Evolutionary conservation across 208 protist species (phyloP), one percentile per base, ranked within the genome.

Genomic region (Leishmania amazonensis): DNA sequence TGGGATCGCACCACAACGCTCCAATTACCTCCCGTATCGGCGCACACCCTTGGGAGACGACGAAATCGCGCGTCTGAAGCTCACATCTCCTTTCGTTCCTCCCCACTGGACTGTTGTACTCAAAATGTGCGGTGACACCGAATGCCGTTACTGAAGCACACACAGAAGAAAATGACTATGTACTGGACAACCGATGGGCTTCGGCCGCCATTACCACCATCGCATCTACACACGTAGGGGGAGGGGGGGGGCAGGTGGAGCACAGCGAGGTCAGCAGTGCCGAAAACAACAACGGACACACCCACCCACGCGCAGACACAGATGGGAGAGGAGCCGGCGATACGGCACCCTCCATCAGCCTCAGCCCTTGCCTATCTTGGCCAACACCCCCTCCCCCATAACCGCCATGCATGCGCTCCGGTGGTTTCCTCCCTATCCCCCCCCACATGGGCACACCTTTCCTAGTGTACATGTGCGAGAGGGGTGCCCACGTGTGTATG

Each of bases 51-150:
- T 72, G 67, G 31, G 67, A 47, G 40, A 47, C 24, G 67, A n/a
- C 11, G 9, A 45, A 21, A 8, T 57, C n/a, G 71, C 47, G 17
- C n/a, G 24, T 31, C n/a, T 62, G 51, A 58, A 7, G 76, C 58
- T 51, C 49, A 88, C 54, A 80, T 77, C 54, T 64, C 75, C 49
- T 75, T 38, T 57, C 75, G 31, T 62, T 64, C 38, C 47, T 76
- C 51, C 11, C 64, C 38, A 5, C 57, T 24, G 45, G 24, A 6
- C 24, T 75, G 21, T 62, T 45, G 68, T 31, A 35, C 42, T 74
- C 68, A 28, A 74, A 9, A 35, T 54, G 45, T 21, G 45, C 45
- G 31, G 70, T 53, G 47, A 74, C 42, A 74, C 9, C 24, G 45
- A n/a, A n/a, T 64, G 51, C 31, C 31, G 49, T 45, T 5, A 62